Base-by-base conservation (phyloP, 2,329 filamentous ascomycete genomes). In the Pezicula rhizophila region DNA sequence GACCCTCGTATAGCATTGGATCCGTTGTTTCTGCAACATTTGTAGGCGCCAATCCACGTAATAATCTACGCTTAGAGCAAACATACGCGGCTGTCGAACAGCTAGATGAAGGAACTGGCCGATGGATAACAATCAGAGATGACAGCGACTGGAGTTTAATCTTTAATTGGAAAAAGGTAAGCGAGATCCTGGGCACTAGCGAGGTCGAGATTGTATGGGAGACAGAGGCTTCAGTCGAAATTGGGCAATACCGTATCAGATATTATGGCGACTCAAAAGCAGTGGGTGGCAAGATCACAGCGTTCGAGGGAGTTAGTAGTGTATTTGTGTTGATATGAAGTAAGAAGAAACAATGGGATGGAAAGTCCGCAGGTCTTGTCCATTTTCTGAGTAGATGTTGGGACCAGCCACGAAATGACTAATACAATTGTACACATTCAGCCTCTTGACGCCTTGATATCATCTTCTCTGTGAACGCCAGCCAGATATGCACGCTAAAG, bases 181-280 rank as follows among this genome's bases (percentile, higher is more conserved):
- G 82, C 60, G 76, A 74, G 2, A 48, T 90, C 1, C 65, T 89
- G 18, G 90, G 85, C 0, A 83, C 84, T 31, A 95, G 89, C 60
- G 81, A 91, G 63, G 91, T 89, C 1, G 82, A 75, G 8, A 75
- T 96, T 46, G 77, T 78, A 43, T 97, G 92, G 92, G 86, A 92
- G 68, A 84, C 86, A 31, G 83, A 81, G 65, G 66, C 73, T 47
- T 72, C 76, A 53, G 76, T 75, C 17, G 71, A 74, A 51, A 67
- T 54, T 52, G 91, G 91, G 0, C 80, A 77, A 42, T 97, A 96
- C 68, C 74, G 90, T 20, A 68, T 95, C 41, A 80, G 75, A 69
- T 97, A 96, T 63, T 92, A 84, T 67, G 92, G 92, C 0, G 90
- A 96, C 68, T 74, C 80, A 2, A 96, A 91, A 77, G 73, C 73